These are phyloP conservation scores for Ogataea populi-albae DNA, from an alignment of 805 yeast species.

Conservation along the genomic window DNA sequence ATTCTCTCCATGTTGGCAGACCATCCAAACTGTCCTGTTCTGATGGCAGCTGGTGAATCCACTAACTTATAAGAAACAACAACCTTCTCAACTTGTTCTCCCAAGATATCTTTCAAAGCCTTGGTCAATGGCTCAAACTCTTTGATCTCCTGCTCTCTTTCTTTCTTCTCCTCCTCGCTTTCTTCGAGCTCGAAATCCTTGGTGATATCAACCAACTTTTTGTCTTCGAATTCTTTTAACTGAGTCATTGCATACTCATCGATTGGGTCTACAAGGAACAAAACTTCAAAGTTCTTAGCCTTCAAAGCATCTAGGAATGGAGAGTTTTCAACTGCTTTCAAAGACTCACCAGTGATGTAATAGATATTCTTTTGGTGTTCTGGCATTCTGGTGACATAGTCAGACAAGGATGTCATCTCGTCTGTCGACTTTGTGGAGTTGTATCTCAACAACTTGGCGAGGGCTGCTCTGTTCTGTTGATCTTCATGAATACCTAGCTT, in stretches of 20 bases:
- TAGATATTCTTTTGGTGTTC: constrained; percentile 99
- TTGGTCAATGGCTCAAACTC: constrained; percentile 92
- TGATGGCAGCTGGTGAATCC: constrained; percentile 99
- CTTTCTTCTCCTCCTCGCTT: constrained; percentile 94
- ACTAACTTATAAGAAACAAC: constrained; percentile 95
- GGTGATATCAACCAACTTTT: constrained; percentile 97
- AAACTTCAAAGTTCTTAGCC: constrained; percentile 97
- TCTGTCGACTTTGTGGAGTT: constrained; percentile 94
- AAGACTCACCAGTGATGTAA: constrained; percentile 98
- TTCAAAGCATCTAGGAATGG: constrained; percentile 99
- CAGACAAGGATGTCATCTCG: constrained; percentile 91
- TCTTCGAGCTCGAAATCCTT: constrained; percentile 98
- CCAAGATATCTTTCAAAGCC: constrained; percentile 94
- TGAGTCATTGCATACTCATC: constrained; percentile 99
- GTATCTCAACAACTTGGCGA: constrained; percentile 95
- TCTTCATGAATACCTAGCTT: constrained; percentile 99
- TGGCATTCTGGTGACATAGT: constrained; percentile 99
- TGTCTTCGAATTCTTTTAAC: constrained; percentile 98
- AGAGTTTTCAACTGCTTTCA: constrained; percentile 97
- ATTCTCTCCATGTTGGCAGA: constrained; percentile 99
- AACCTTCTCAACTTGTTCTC: constrained; percentile 99
- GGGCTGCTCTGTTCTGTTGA: constrained; percentile 92
- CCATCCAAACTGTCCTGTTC: constrained; percentile 99
- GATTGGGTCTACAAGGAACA: constrained; percentile 97
- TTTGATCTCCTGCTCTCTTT: constrained; percentile 89